phyloP scores from a whole-genome alignment of 352 stramenopile species.

The Phytophthora pisi region DNA sequence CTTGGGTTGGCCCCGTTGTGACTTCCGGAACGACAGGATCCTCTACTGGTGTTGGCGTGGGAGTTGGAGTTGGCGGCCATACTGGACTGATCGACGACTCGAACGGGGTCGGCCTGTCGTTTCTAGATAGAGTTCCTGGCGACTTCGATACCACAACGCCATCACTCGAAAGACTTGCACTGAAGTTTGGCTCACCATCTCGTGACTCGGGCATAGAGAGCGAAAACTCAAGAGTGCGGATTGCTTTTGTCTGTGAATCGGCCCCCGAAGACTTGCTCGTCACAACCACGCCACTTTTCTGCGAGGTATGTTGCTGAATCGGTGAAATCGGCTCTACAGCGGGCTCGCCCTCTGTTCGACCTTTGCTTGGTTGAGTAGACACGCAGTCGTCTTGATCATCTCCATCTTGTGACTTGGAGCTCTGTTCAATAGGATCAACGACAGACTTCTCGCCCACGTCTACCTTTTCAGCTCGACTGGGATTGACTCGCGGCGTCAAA shows the following conservation, averaged over 20 bases:
- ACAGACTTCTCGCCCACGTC: background rate
- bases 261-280: conserved; percentile 4
- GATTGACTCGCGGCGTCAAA: conserved; percentile 33
- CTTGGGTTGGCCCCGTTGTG: background rate
- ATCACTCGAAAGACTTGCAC: conserved; percentile 45
- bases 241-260: conserved; percentile 54
- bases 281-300: conserved; percentile 37
- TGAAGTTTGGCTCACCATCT: conserved; percentile 48
- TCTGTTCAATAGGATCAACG: background rate
- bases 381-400: conserved; percentile 52
- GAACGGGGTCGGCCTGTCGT: conserved; percentile 22
- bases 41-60: conserved; percentile 19
- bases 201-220: conserved; percentile 68
- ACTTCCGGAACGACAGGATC: conserved; percentile 1
- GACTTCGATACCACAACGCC: conserved; percentile 31
- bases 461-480: conserved; percentile 5
- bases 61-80: conserved; percentile 18
- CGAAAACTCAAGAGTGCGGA: conserved; percentile 69
- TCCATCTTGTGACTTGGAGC: conserved; percentile 10
- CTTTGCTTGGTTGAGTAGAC: conserved; percentile 51
- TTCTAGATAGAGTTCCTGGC: conserved; percentile 19
- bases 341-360: conserved; percentile 12
- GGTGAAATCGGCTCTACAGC: conserved; percentile 13
- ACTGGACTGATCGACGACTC: conserved; percentile 37
- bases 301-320: conserved; percentile 27